These are phyloP conservation scores for Phytophthora constricta DNA, from an alignment of 352 stramenopile species.

Conservation along the genomic window DNA sequence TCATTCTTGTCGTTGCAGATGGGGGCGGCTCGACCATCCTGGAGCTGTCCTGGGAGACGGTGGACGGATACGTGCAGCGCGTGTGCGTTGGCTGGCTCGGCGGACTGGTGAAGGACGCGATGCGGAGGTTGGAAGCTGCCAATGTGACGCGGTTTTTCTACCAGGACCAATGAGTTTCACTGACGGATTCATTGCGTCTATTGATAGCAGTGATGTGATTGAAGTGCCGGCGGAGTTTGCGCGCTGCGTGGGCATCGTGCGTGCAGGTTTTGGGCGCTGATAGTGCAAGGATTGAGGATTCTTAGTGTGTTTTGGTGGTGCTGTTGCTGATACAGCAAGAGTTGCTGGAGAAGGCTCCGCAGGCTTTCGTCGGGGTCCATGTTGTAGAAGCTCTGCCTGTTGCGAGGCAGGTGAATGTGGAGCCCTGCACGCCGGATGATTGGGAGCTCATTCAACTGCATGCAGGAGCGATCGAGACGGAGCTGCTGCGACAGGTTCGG, in stretches of 20 bases:
- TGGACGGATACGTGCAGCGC: conserved; percentile 81
- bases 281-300: neutral
- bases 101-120: conserved; percentile 53
- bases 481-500: conserved; percentile 83
- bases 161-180: neutral
- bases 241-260: conserved; percentile 79
- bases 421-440: conserved; percentile 87
- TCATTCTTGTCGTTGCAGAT: conserved; percentile 25
- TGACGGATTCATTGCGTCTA: neutral
- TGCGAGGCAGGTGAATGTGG: conserved; percentile 79
- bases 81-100: conserved; percentile 78
- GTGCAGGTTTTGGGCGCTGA: conserved; percentile 2
- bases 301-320: neutral
- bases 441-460: conserved; percentile 92
- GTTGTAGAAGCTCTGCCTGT: conserved; percentile 76
- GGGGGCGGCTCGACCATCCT: conserved; percentile 64
- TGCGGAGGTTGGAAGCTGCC: conserved; percentile 77
- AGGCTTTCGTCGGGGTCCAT: conserved; percentile 72
- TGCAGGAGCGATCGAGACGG: conserved; percentile 78
- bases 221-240: conserved; percentile 87
- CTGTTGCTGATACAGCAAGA: conserved; percentile 50
- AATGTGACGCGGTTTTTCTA: neutral
- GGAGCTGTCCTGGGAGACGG: conserved; percentile 79
- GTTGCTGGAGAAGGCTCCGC: conserved; percentile 58
- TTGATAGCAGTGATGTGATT: conserved; percentile 65